Percentiles rank a stretch among this genome's conserved stretches.
These are phyloP conservation scores for Lojkania enalia DNA, from an alignment of 2,329 filamentous ascomycete genomes.

Conservation along the genomic window DNA sequence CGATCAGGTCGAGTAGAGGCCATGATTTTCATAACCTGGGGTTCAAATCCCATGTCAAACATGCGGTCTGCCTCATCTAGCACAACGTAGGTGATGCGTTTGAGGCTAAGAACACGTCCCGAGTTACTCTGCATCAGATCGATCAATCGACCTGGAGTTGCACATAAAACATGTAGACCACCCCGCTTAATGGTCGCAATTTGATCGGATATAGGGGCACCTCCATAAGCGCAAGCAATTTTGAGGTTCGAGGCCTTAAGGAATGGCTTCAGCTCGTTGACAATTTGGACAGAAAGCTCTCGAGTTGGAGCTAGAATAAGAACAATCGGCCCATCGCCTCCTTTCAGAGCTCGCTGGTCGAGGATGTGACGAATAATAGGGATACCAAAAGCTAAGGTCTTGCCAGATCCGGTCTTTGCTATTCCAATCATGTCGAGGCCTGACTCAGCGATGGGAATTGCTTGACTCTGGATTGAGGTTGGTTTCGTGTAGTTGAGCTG, in stretches of 20 bases:
- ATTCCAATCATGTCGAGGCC: constrained; percentile 94
- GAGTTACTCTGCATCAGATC: constrained; percentile 92
- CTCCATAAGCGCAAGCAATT: constrained; percentile 90
- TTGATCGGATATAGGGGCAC: constrained; percentile 94
- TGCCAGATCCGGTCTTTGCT: constrained; percentile 96
- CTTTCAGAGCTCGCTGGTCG: constrained; percentile 80
- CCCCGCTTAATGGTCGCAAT: constrained; percentile 96
- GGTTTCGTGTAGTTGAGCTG: constrained; percentile 83
- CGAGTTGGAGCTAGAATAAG: constrained; percentile 93
- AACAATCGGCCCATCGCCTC: constrained; percentile 83
- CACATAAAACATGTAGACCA: constrained; percentile 85
- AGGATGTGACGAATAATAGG: constrained; percentile 99
- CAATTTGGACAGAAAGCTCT: constrained; percentile 91
- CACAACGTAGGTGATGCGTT: constrained; percentile 88
- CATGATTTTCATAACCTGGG: constrained; percentile 96
- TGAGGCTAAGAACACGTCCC: constrained; percentile 89
- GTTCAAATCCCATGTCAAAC: constrained; percentile 99
- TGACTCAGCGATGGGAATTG: constrained; percentile 92
- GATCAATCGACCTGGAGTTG: constrained; percentile 93
- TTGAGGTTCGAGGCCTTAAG: constrained; percentile 82
- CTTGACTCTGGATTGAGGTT: constrained; percentile 93
- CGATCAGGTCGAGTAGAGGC: constrained; percentile 87
- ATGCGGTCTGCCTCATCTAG: constrained; percentile 97
- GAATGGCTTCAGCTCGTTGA: constrained; percentile 92
- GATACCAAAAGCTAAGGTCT: constrained; percentile 91